phyloP scores from a whole-genome alignment of 768 basidiomycete species.

The Sporobolomyces roseus region DNA sequence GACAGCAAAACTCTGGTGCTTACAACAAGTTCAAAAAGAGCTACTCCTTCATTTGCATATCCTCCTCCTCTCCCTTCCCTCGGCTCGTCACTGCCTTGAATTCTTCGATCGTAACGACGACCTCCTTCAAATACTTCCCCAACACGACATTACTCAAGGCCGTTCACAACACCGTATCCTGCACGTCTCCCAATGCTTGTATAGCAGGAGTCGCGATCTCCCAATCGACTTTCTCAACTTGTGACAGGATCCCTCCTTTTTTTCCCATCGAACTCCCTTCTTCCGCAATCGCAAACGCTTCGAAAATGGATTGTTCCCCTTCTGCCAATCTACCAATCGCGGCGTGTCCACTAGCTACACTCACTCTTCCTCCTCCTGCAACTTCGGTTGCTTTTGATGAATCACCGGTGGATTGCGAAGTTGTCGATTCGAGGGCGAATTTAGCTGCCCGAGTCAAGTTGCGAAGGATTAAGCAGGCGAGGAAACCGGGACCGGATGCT shows the following conservation, averaged over 20 bases:
- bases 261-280: slow-evolving; percentile 13
- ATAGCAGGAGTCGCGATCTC: slow-evolving; percentile 5
- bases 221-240: slow-evolving; percentile 37
- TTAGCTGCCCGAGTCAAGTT: slow-evolving; percentile 35
- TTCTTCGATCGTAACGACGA: slow-evolving; percentile 9
- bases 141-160: slow-evolving; percentile 33
- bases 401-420: background rate
- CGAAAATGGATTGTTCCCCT: slow-evolving; percentile 36
- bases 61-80: background rate
- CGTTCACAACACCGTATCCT: slow-evolving; percentile 17
- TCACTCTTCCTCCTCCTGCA: background rate
- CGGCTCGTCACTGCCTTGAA: background rate
- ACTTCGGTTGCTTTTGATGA: background rate
- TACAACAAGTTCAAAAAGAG: no score
- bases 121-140: slow-evolving; percentile 35
- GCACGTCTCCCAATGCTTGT: slow-evolving; percentile 25
- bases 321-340: slow-evolving; percentile 28
- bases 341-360: slow-evolving; percentile 19
- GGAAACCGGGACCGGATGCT: slow-evolving; percentile 13
- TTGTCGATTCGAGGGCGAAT: no score
- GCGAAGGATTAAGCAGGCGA: slow-evolving; percentile 33
- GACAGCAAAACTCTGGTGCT: no score
- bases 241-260: slow-evolving; percentile 6
- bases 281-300: slow-evolving; percentile 32
- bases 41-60: background rate